A percentile compares a stretch with the other conserved stretches of the same genome.
These are phyloP conservation scores for Taphrina populina DNA, from an alignment of 1,139 yeast species.

Conservation along the genomic window DNA sequence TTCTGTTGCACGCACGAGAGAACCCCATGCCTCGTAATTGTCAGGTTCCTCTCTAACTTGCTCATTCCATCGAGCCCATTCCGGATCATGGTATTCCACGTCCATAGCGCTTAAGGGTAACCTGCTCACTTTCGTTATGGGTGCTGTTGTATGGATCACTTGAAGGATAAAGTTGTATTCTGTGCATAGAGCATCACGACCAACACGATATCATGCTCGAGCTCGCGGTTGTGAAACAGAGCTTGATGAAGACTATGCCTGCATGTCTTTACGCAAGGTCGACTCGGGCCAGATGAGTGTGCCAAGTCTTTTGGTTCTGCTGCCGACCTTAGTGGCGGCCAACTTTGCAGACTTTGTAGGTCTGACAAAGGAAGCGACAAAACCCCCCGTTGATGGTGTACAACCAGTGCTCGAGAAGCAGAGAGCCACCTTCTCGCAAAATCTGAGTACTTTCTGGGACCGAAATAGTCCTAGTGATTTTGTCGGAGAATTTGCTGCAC, in stretches of 20 bases:
- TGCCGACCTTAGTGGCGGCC: slow-evolving; percentile 8
- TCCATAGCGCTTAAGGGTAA: slow-evolving; percentile 5
- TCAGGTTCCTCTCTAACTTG: slow-evolving; percentile 27
- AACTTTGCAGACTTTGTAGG: slow-evolving; percentile 13
- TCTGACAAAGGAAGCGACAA: slow-evolving; percentile 3
- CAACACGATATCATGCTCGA: no score
- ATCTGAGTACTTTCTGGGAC: slow-evolving; percentile 21
- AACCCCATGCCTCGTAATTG: slow-evolving; percentile 51
- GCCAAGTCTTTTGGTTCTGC: slow-evolving; percentile 8
- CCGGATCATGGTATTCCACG: slow-evolving; percentile 32
- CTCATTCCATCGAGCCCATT: slow-evolving; percentile 29
- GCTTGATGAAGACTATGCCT: no score
- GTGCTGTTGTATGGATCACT: no score
- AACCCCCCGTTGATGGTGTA: background rate
- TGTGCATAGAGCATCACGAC: no score
- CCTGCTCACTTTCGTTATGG: no score
- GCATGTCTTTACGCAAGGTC: no score
- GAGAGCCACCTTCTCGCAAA: background rate
- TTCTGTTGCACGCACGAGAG: slow-evolving; percentile 48
- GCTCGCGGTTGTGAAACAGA: no score
- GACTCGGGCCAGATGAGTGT: no score
- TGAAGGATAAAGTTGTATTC: no score
- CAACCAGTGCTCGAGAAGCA: background rate
- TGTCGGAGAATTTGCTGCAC: slow-evolving; percentile 65
- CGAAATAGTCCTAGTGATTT: slow-evolving; percentile 50